Conservation (phyloP, 257 asterid genomes). For the Cordia subcordata region DNA sequence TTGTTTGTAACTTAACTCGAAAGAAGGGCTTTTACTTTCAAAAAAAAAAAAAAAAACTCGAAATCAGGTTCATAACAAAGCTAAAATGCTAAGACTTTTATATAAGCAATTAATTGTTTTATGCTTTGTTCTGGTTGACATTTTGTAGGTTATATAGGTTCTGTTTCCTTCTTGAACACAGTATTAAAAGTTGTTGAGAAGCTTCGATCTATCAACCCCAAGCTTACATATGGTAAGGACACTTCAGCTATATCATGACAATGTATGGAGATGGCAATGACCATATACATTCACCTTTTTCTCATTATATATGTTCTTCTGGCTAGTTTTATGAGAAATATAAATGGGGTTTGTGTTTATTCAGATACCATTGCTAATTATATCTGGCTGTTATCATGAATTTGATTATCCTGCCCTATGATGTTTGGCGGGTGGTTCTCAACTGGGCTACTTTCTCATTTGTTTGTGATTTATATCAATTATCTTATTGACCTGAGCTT, state of each 20-base stretch:
- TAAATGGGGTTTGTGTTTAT: neutral
- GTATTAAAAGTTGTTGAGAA: constrained; percentile 72
- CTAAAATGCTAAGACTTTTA: neutral
- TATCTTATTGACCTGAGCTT: constrained; percentile 8
- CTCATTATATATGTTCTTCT: neutral
- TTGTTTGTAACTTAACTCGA: neutral
- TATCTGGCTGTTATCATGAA: neutral
- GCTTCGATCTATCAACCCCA: constrained; percentile 94
- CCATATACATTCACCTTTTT: too few relatives aligned
- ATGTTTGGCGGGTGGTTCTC: too few relatives aligned
- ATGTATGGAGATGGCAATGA: neutral
- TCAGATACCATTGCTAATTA: neutral
- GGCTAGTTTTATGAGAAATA: too few relatives aligned
- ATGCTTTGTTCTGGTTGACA: constrained; percentile 13
- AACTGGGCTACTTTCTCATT: neutral
- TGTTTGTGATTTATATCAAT: neutral
- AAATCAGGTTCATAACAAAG: too few relatives aligned
- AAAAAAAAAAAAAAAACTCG: too few relatives aligned
- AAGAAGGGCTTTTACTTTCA: neutral
- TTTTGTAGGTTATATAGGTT: constrained; percentile 88
- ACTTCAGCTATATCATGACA: neutral
- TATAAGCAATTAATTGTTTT: neutral
- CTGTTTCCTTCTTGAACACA: constrained; percentile 84
- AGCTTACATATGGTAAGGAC: constrained; percentile 70
- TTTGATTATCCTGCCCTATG: too few relatives aligned